A percentile compares a stretch with the other conserved stretches of the same genome.
phyloP scores from a whole-genome alignment of 2,329 filamentous ascomycete species.

The Macrophomina pseudophaseolina region DNA sequence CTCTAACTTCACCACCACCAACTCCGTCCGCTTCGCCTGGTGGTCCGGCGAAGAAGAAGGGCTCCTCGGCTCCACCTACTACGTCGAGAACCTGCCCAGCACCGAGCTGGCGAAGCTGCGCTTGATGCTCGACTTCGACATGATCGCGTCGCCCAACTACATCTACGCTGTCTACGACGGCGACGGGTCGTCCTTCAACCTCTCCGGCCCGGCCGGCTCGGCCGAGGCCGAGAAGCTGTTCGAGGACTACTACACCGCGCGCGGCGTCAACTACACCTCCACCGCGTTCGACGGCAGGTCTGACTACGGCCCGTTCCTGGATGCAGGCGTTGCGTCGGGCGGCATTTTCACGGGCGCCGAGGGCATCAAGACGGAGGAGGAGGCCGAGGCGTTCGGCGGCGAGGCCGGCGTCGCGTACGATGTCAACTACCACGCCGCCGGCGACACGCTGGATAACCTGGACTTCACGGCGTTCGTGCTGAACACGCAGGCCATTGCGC shows the following conservation, averaged over 20 bases:
- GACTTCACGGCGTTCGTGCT: constrained; percentile 59
- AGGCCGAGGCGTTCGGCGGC: constrained; percentile 73
- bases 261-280: constrained; percentile 69
- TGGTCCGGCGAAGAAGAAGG: constrained; percentile 70
- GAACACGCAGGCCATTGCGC: constrained; percentile 66
- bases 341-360: constrained; percentile 81
- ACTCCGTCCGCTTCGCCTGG: constrained; percentile 70
- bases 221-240: constrained; percentile 72
- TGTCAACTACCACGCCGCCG: constrained; percentile 60
- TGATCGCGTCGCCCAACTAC: constrained; percentile 70
- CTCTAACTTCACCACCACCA: constrained; percentile 73
- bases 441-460: constrained; percentile 61
- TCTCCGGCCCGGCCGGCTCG: constrained; percentile 65
- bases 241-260: constrained; percentile 66
- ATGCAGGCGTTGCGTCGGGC: constrained; percentile 72
- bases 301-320: constrained; percentile 80
- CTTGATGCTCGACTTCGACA: constrained; percentile 74
- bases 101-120: constrained; percentile 63
- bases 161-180: constrained; percentile 62
- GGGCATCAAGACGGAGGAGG: constrained; percentile 72
- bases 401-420: constrained; percentile 64
- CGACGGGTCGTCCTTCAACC: constrained; percentile 60
- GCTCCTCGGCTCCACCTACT: constrained; percentile 64
- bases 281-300: constrained; percentile 79
- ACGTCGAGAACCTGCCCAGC: constrained; percentile 56